phyloP scores from a whole-genome alignment of 495 filamentous ascomycete species.

The Trichoderma reesei region DNA sequence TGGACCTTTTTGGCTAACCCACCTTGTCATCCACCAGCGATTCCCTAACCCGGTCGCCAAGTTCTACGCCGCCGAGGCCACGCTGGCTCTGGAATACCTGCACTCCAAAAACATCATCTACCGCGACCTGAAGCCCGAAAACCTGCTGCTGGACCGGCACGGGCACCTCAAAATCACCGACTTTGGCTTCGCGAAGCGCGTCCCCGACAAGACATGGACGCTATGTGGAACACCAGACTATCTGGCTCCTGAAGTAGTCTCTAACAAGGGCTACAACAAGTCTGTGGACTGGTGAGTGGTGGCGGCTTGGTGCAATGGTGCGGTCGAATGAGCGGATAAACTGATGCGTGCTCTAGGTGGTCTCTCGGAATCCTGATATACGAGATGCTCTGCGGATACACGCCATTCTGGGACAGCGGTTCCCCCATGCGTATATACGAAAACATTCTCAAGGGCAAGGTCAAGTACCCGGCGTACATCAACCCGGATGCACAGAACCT shows the following conservation, averaged over 20 bases:
- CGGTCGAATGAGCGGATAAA: conserved; percentile 9
- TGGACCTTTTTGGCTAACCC: conserved; percentile 9
- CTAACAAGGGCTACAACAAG: conserved; percentile 97
- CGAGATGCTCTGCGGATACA: conserved; percentile 98
- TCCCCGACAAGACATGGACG: conserved; percentile 98
- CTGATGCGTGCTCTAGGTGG: conserved; percentile 59
- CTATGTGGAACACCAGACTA: conserved; percentile 98
- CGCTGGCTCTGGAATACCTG: conserved; percentile 90
- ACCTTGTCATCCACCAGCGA: conserved; percentile 47
- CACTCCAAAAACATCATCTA: conserved; percentile 94
- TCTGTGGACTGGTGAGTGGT: conserved; percentile 87
- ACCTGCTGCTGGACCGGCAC: conserved; percentile 87
- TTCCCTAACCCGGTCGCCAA: conserved; percentile 98
- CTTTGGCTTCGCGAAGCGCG: conserved; percentile 97
- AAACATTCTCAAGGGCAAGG: conserved; percentile 85
- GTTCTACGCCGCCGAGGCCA: conserved; percentile 97
- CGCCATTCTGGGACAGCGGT: conserved; percentile 95
- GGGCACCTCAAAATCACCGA: conserved; percentile 98
- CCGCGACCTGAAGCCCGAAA: conserved; percentile 94
- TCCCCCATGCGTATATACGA: conserved; percentile 99
- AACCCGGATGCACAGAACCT: conserved; percentile 89
- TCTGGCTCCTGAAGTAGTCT: conserved; percentile 91
- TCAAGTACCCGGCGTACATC: conserved; percentile 94
- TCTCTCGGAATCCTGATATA: conserved; percentile 96
- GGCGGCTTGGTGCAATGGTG: not conserved